phyloP scores from a whole-genome alignment of 2,329 filamentous ascomycete species.

The Exophiala sideris region DNA sequence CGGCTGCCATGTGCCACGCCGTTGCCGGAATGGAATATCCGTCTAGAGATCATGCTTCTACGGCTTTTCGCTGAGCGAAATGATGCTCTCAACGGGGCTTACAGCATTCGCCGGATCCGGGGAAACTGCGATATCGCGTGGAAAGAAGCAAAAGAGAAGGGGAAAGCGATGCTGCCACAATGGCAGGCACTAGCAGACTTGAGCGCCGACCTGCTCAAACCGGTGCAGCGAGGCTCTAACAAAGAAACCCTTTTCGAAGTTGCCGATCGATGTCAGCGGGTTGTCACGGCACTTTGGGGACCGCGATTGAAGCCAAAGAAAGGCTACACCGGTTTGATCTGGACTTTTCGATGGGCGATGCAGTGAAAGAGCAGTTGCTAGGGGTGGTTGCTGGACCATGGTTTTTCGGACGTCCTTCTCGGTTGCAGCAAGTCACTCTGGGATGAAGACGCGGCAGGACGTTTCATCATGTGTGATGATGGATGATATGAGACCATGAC shows the following conservation, averaged over 20 bases:
- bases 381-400: too few species aligned
- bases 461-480: too few species aligned
- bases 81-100: constrained; percentile 11
- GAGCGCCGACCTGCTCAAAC: constrained; percentile 1
- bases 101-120: constrained; percentile 18
- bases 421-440: not conserved
- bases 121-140: constrained; percentile 5
- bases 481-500: too few species aligned
- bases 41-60: constrained; percentile 21
- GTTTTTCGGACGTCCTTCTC: not conserved
- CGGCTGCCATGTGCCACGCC: constrained; percentile 21
- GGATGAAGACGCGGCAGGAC: too few species aligned
- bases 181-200: constrained; percentile 7
- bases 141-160: constrained; percentile 16
- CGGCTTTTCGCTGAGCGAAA: constrained; percentile 16
- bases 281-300: constrained; percentile 17
- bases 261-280: constrained; percentile 12
- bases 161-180: constrained; percentile 5
- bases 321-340: constrained; percentile 20
- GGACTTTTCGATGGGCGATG: constrained; percentile 24
- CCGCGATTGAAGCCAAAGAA: constrained; percentile 16
- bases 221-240: not conserved
- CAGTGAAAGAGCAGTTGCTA: not conserved
- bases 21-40: constrained; percentile 21
- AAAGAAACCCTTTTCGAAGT: constrained; percentile 2